Evolutionary conservation across 805 yeast species (phyloP).

Genomic region (Metschnikowia anglica): DNA sequence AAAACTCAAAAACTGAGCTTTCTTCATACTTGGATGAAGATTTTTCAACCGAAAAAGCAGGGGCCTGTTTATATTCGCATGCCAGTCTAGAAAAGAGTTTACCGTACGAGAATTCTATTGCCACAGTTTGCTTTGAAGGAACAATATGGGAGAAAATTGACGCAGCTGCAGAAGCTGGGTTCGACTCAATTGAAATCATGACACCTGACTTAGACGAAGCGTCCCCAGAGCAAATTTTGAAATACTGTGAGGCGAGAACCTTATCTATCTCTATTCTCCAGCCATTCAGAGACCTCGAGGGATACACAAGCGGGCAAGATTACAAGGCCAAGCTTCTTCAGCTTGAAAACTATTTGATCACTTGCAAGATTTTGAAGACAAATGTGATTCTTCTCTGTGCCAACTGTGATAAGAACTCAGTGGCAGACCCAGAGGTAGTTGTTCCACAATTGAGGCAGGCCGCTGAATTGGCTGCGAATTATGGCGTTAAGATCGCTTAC

Average conservation of each 20-base stretch:
- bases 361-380: slow-evolving; percentile 11
- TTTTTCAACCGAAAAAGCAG: neutral
- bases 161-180: slow-evolving; percentile 17
- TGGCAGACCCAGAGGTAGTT: slow-evolving; percentile 9
- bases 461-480: slow-evolving; percentile 15
- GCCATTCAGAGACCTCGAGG: slow-evolving; percentile 21
- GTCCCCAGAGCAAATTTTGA: slow-evolving; percentile 8
- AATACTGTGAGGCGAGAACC: slow-evolving; percentile 7
- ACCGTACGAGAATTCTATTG: slow-evolving; percentile 12
- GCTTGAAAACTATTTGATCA: slow-evolving; percentile 12
- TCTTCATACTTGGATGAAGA: neutral
- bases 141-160: slow-evolving; percentile 18
- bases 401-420: slow-evolving; percentile 14
- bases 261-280: slow-evolving; percentile 16
- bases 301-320: slow-evolving; percentile 6
- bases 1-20: neutral
- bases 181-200: slow-evolving; percentile 20
- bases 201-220: slow-evolving; percentile 9
- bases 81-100: neutral
- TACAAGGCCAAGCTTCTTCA: slow-evolving; percentile 12
- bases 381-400: slow-evolving; percentile 17
- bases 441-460: slow-evolving; percentile 17
- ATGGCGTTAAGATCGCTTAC: slow-evolving; percentile 25
- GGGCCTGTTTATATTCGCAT: neutral
- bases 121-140: slow-evolving; percentile 16